phyloP scores from a whole-genome alignment of 805 yeast species.

The Cyberlindnera euphorbiae region DNA sequence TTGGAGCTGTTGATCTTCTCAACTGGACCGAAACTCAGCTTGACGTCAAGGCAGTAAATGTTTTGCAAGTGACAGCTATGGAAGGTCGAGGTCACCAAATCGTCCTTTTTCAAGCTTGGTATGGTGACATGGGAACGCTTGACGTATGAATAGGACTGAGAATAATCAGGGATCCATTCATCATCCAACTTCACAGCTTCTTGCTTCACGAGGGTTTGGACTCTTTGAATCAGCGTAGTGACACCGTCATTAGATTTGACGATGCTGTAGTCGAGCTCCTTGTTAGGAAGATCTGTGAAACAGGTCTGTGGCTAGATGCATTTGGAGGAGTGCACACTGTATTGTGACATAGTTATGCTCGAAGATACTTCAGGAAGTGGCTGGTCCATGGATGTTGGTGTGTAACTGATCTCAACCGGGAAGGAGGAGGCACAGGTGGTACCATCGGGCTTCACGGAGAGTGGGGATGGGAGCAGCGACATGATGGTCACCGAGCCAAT shows the following conservation, averaged over 20 bases:
- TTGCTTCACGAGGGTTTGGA: constrained; percentile 8
- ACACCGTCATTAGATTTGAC: background rate
- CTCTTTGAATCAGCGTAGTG: constrained; percentile 6
- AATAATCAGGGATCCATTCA: constrained; percentile 20
- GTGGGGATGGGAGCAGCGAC: constrained; percentile 13
- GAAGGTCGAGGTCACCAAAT: constrained; percentile 14
- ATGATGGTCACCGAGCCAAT: constrained; percentile 12
- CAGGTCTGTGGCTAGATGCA: constrained; percentile 9
- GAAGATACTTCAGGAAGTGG: constrained; percentile 4
- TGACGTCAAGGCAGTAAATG: constrained; percentile 13
- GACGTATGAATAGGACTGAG: constrained; percentile 3
- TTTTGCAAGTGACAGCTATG: constrained; percentile 22
- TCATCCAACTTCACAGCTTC: background rate
- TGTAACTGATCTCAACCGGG: constrained; percentile 11
- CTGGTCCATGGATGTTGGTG: constrained; percentile 3
- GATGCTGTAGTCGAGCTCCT: background rate
- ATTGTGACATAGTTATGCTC: constrained; percentile 8
- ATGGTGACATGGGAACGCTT: constrained; percentile 8
- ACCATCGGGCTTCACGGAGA: background rate
- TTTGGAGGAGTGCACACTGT: constrained; percentile 11
- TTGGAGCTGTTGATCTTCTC: constrained; percentile 1
- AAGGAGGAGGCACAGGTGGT: constrained; percentile 6
- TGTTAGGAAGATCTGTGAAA: constrained; percentile 1
- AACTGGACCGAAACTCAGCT: constrained; percentile 8
- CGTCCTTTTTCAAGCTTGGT: constrained; percentile 8